Base-by-base conservation (phyloP, 495 filamentous ascomycete genomes). In the Collariella sp. region DNA sequence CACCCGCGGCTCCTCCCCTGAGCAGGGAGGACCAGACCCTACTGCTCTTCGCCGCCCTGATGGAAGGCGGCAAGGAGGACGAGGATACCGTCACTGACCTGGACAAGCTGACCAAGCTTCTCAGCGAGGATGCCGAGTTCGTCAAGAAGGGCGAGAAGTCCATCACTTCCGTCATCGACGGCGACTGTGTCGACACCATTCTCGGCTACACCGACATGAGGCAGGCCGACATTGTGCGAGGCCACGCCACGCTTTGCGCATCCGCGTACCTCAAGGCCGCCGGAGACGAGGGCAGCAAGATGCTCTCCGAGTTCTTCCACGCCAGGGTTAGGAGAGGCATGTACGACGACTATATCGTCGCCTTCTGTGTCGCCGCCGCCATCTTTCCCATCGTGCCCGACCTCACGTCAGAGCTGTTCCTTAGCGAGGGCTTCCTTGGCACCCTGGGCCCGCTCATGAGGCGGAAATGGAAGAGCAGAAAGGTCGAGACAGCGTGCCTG, bases 321-420 rank as follows among this genome's bases (percentile, higher is more conserved):
- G 65, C 71, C 49, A 64, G 72, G 41, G 63, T 79, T 13, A 58
- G 67, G 42, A 70, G 70, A 33, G 72, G 70, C 40, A 78, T 74
- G 43, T 81, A 80, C 58, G 78, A 81, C 55, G 77, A 80, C 66
- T 78, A 78, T 57, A 79, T 81, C 41, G 66, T 90, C 26, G 91
- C 88, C 15, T 96, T 95, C 68, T 96, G 91, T 44, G 90, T 88
- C 18, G 87, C 88, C 3, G 81, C 89, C 5, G 81, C 83, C 5
- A 78, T 96, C 29, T 98, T 98, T 66, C 90, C 91, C 1, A 76
- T 98, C 49, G 81, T 83, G 1, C 83, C 88, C 13, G 73, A 82
- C 38, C 75, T 84, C 26, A 85, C 82, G 2, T 77, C 85, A 4
- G 72, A 77, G 48, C 73, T 97, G 34, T 95, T 97, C 64, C 78